phyloP scores from a whole-genome alignment of 805 yeast species.

The Teunomyces cretensis region DNA sequence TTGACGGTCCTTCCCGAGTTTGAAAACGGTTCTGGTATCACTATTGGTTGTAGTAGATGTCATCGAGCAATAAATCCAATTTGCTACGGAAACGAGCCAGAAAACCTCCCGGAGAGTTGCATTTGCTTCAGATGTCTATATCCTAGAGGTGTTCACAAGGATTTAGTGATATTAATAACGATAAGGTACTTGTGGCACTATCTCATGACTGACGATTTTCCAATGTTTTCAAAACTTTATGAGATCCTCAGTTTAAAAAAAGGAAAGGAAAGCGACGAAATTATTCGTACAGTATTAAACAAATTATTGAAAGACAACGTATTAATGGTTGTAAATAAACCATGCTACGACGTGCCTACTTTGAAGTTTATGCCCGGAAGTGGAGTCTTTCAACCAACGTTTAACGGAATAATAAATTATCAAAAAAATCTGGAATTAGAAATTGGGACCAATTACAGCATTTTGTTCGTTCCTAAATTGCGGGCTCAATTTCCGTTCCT shows the following conservation, averaged over 20 bases:
- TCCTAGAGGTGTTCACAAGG: constrained; percentile 19
- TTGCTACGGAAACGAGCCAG: constrained; percentile 30
- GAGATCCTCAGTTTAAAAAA: constrained; percentile 3
- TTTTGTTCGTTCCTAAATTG: constrained; percentile 3
- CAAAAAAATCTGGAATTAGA: not conserved
- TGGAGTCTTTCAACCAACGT: constrained; percentile 10
- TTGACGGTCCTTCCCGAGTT: not conserved
- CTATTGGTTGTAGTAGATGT: constrained; percentile 30
- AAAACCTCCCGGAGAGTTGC: not conserved
- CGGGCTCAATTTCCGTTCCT: not conserved
- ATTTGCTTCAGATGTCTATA: constrained; percentile 20
- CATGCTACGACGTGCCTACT: not conserved
- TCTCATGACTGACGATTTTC: constrained; percentile 10
- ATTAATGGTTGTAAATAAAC: constrained; percentile 8
- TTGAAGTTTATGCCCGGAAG: constrained; percentile 5
- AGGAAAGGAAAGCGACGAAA: constrained; percentile 1
- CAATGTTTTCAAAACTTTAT: constrained; percentile 1
- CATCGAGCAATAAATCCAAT: constrained; percentile 26
- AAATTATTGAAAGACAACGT: constrained; percentile 13
- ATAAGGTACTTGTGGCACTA: constrained; percentile 33
- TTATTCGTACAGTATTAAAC: constrained; percentile 9
- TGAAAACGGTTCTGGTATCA: not conserved
- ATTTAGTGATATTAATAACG: constrained; percentile 30
- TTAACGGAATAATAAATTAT: constrained; percentile 11
- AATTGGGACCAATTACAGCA: not conserved